phyloP scores from a whole-genome alignment of 148 eudicot species.

The Amaranthus cruentus region DNA sequence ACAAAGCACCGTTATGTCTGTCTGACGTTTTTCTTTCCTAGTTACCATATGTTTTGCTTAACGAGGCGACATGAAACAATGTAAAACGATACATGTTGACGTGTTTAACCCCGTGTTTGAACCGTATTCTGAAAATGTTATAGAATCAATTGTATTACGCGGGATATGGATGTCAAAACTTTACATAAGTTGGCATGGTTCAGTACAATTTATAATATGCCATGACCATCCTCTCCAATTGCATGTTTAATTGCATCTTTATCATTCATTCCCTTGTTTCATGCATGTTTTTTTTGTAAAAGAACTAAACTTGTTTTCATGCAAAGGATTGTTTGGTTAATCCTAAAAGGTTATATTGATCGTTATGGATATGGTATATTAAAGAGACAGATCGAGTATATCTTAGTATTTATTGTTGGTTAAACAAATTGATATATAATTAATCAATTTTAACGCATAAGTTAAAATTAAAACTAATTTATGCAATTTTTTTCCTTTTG shows the following conservation, averaged over 20 bases:
- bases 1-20: neutral
- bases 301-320: no score
- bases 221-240: neutral
- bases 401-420: no score
- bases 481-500: no score
- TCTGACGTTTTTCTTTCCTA: constrained; percentile 1
- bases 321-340: no score
- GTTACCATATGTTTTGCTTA: neutral
- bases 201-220: neutral
- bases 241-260: neutral
- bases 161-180: no score
- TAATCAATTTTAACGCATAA: no score
- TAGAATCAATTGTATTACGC: no score
- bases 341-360: no score
- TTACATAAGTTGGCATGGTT: neutral
- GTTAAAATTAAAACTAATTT: no score
- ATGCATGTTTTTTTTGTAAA: neutral
- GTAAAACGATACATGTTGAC: neutral
- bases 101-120: constrained; percentile 1
- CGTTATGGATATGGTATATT: no score
- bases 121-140: neutral
- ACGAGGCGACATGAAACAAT: neutral
- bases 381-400: no score
- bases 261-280: neutral
- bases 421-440: no score